Evolutionary conservation across 495 filamentous ascomycete genomes (phyloP), one percentile per base, ranked within the genome.

Genomic region (Aspergillus indologenus): DNA sequence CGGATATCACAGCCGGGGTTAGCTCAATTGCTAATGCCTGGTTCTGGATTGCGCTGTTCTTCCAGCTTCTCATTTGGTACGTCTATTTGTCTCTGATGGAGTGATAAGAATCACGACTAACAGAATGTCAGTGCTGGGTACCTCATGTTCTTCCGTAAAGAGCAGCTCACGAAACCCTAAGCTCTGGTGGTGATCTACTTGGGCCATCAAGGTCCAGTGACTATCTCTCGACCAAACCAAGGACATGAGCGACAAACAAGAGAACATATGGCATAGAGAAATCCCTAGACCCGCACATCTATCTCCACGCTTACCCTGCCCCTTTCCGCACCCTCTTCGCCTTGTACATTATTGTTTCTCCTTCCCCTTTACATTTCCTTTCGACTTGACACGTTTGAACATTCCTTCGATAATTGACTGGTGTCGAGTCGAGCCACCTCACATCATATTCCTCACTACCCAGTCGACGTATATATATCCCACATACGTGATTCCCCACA

Each of bases 121-220:
- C n/a, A 11, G n/a, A 18, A 26, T 19, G 5, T 0, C 34, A 78
- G 83, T 61, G 68, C 83, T 46, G 86, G 87, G 1, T 90, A 86
- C 71, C 79, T 87, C 48, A 73, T 81, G 65, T 88, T 87, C 73
- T 90, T 89, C 78, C 75, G 87, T 31, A 88, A 86, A 74, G 87
- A 88, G 68, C 86, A 89, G 67, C 79, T 89, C 45, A 79, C 77
- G 44, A 90, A 90, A 76, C 87, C 87, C 20, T 86, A 65, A 71
- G 17, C 0, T 17, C 15, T 14, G 12, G 5, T 40, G 26, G 4
- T 29, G 26, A 29, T 29, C 26, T 29, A 9, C 26, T 9, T 3
- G 26, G 3, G 26, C 26, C 34, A 40, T 14, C 34, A 11, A 40
- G 34, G 12, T 40, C 6, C 5, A 40, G 34, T 40, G 34, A 40